Conservation (phyloP, 805 yeast genomes). For the Ogataea ganodermae region DNA sequence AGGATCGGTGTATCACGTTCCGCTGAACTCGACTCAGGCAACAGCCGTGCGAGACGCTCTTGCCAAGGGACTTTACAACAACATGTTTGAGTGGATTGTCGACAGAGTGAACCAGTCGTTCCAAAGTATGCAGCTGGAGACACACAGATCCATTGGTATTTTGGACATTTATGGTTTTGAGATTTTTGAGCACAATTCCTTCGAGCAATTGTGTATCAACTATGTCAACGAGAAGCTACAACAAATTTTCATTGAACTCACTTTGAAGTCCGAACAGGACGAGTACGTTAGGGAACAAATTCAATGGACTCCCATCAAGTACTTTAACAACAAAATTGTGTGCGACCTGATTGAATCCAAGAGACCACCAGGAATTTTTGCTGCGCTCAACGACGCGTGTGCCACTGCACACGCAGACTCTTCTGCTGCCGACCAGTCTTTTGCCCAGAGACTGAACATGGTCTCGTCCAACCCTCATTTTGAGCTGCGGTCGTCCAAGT, state of each 20-base stretch:
- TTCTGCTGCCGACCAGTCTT: constrained; percentile 93
- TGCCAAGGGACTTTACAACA: constrained; percentile 91
- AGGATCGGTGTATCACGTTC: constrained; percentile 93
- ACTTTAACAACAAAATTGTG: constrained; percentile 93
- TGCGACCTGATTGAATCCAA: constrained; percentile 93
- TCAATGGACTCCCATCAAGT: constrained; percentile 96
- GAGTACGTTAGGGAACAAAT: constrained; percentile 95
- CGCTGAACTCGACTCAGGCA: constrained; percentile 89
- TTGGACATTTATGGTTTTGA: constrained; percentile 96
- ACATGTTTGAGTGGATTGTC: constrained; percentile 95
- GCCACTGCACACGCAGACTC: constrained; percentile 99
- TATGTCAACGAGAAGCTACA: constrained; percentile 95
- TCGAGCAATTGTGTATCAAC: constrained; percentile 93
- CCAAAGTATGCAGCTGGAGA: constrained; percentile 44
- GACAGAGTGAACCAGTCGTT: constrained; percentile 83
- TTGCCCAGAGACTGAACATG: constrained; percentile 86
- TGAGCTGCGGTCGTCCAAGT: constrained; percentile 84
- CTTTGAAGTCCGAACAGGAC: constrained; percentile 96
- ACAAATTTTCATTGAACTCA: constrained; percentile 93
- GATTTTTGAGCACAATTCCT: constrained; percentile 91
- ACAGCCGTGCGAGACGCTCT: constrained; percentile 93
- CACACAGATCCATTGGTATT: constrained; percentile 79
- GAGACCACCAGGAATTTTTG: constrained; percentile 95
- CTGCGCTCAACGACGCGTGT: constrained; percentile 93
- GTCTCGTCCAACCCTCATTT: constrained; percentile 83